Evolutionary conservation across 2,329 filamentous ascomycete species (phyloP).

Genomic region (Ophiocordyceps camponoti-floridani): DNA sequence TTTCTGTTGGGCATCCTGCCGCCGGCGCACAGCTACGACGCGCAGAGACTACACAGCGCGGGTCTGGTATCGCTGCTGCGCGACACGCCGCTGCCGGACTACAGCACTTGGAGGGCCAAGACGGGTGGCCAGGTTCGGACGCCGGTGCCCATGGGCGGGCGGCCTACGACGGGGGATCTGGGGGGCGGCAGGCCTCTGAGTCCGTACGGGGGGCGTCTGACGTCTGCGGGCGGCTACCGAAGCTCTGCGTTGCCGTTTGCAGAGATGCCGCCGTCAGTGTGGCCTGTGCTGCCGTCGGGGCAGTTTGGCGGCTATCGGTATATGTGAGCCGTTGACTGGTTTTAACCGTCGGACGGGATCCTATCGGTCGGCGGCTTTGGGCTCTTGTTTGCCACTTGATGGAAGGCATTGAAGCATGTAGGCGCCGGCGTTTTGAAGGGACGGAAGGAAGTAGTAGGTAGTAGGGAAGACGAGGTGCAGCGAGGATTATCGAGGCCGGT

Average conservation of each 20-base stretch:
- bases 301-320: conserved; percentile 19
- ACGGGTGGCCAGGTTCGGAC: conserved; percentile 17
- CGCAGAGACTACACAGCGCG: conserved; percentile 49
- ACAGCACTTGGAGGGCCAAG: conserved; percentile 32
- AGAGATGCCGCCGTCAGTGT: conserved; percentile 10
- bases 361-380: not conserved
- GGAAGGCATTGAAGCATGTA: not conserved
- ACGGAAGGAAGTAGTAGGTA: not conserved
- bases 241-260: conserved; percentile 27
- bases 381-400: not conserved
- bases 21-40: conserved; percentile 51
- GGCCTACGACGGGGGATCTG: conserved; percentile 25
- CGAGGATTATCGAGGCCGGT: too few species aligned
- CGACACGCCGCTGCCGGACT: conserved; percentile 47
- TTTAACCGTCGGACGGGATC: too few species aligned
- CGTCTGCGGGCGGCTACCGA: conserved; percentile 25
- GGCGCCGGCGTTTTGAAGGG: not conserved
- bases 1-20: conserved; percentile 59
- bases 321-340: conserved; percentile 3
- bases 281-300: conserved; percentile 13
- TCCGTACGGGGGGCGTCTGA: conserved; percentile 24
- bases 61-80: conserved; percentile 59
- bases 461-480: too few species aligned
- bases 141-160: conserved; percentile 16
- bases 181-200: conserved; percentile 22